A percentile compares a stretch with the other conserved stretches of the same genome.
These are phyloP conservation scores for Myxozyma sirexii DNA, from an alignment of 805 yeast species.

Conservation along the genomic window DNA sequence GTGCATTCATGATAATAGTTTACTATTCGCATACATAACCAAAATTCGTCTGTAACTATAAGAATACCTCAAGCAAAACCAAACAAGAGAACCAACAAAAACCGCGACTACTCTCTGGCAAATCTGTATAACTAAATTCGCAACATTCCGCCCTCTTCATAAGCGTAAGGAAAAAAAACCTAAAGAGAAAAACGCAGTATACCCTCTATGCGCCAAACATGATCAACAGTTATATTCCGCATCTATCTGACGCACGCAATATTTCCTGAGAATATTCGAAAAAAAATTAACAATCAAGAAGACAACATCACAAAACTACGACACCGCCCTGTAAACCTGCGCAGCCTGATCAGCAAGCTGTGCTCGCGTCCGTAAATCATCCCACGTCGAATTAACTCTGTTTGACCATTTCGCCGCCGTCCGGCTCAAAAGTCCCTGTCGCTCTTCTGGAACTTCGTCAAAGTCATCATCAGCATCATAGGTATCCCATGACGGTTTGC, in stretches of 20 bases:
- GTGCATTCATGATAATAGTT: too few relatives aligned
- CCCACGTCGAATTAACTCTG: slow-evolving; percentile 31
- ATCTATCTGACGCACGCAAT: not conserved
- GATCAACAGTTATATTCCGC: not conserved
- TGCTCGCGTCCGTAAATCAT: slow-evolving; percentile 30
- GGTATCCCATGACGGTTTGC: slow-evolving; percentile 27
- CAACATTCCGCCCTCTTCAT: too few relatives aligned
- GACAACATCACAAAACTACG: not conserved
- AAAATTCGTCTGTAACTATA: too few relatives aligned
- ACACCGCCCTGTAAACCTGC: slow-evolving; percentile 8
- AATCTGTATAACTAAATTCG: too few relatives aligned
- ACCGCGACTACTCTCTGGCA: too few relatives aligned
- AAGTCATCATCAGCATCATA: slow-evolving; percentile 33
- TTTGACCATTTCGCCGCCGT: slow-evolving; percentile 28
- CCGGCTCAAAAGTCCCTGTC: slow-evolving; percentile 24
- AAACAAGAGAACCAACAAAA: too few relatives aligned
- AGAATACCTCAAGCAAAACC: too few relatives aligned
- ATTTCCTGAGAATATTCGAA: not conserved
- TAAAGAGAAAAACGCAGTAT: too few relatives aligned
- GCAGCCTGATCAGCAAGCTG: slow-evolving; percentile 29
- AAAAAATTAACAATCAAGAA: not conserved
- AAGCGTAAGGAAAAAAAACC: too few relatives aligned
- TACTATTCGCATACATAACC: too few relatives aligned
- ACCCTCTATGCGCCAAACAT: not conserved
- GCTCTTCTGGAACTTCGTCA: slow-evolving; percentile 26